Evolutionary conservation across 257 asterid genomes (phyloP).

Genomic region (Solanum peruvianum): DNA sequence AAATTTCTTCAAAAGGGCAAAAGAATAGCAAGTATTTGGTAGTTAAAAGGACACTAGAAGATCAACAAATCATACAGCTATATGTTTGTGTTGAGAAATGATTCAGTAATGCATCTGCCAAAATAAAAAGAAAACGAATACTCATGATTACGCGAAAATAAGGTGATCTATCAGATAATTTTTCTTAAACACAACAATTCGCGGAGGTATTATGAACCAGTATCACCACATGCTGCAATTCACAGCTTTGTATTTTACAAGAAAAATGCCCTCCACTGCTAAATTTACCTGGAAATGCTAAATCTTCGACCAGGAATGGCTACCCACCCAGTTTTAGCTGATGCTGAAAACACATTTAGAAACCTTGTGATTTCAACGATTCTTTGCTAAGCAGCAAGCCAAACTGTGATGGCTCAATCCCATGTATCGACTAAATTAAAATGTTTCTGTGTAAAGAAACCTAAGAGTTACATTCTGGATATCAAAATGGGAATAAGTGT

Average conservation of each 20-base stretch:
- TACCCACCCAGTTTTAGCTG: slow-evolving; percentile 5
- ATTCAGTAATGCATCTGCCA: neutral
- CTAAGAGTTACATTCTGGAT: slow-evolving; percentile 36
- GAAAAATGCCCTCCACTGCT: neutral
- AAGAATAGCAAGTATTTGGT: neutral
- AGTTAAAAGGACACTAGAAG: neutral
- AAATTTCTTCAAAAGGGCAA: neutral
- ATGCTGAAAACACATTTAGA: slow-evolving; percentile 27
- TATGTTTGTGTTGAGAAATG: neutral
- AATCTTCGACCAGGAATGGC: neutral
- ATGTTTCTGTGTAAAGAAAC: neutral
- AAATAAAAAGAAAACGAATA: neutral
- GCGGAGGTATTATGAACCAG: neutral
- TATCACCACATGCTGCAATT: neutral
- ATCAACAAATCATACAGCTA: neutral
- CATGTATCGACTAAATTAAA: neutral
- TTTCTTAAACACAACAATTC: neutral
- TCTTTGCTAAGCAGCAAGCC: slow-evolving; percentile 22
- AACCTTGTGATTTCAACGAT: slow-evolving; percentile 8
- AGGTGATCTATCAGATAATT: neutral
- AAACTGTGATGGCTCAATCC: neutral
- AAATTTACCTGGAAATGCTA: neutral
- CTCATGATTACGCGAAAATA: neutral
- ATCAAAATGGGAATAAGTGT: slow-evolving; percentile 50
- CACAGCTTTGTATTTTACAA: neutral